Conservation (phyloP, 2,329 filamentous ascomycete species). For the Lasiodiplodia hormozganensis region DNA sequence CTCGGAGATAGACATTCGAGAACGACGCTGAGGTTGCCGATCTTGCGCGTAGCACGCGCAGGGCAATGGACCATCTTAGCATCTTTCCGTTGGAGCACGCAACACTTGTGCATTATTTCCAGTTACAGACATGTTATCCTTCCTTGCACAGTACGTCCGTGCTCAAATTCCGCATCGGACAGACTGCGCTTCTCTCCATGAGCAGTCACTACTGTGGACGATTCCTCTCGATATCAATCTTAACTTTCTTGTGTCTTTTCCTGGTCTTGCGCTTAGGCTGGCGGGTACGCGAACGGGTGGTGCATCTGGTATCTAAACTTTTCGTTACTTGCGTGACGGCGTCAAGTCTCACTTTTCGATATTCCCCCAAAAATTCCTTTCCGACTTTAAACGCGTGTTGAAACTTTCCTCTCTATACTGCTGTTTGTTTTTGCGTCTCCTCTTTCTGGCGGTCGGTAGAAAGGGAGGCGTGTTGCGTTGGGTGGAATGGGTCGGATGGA, state of each 20-base stretch:
- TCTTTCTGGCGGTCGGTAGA: slow-evolving; percentile 7
- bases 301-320: slow-evolving; percentile 27
- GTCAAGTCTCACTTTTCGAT: slow-evolving; percentile 25
- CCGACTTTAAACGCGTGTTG: background rate
- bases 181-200: slow-evolving; percentile 14
- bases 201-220: slow-evolving; percentile 14
- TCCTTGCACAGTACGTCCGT: slow-evolving; percentile 18
- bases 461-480: slow-evolving; percentile 15
- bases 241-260: slow-evolving; percentile 21
- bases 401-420: slow-evolving; percentile 17
- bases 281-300: slow-evolving; percentile 20
- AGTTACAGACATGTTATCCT: slow-evolving; percentile 25
- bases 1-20: slow-evolving; percentile 1
- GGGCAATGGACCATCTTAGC: slow-evolving; percentile 3
- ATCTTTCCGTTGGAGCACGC: background rate
- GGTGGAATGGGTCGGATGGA: slow-evolving; percentile 13
- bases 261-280: slow-evolving; percentile 19
- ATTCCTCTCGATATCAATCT: slow-evolving; percentile 20
- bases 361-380: slow-evolving; percentile 27
- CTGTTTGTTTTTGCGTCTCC: background rate
- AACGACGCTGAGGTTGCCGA: slow-evolving; percentile 1
- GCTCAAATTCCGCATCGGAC: slow-evolving; percentile 14
- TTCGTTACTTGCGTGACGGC: slow-evolving; percentile 20
- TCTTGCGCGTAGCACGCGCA: background rate
- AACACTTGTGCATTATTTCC: slow-evolving; percentile 23